Conservation (phyloP, 2,329 filamentous ascomycete genomes). For the Beauveria medogensis region DNA sequence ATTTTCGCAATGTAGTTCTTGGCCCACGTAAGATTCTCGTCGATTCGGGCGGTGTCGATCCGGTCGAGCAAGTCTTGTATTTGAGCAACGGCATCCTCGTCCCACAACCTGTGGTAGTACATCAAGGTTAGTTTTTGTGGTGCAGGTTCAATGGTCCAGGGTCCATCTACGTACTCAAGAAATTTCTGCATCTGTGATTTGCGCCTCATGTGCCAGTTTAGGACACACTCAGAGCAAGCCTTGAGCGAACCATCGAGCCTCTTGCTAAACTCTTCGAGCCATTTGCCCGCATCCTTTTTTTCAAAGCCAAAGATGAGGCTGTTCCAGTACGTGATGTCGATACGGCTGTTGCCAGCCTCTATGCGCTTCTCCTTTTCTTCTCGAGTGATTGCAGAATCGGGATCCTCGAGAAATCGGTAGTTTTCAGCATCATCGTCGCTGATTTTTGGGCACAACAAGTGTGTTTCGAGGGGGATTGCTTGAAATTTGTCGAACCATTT, state of each 20-base stretch:
- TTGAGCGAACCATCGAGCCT: conserved; percentile 52
- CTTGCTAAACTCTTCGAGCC: conserved; percentile 50
- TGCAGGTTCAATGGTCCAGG: conserved; percentile 11
- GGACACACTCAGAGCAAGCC: conserved; percentile 61
- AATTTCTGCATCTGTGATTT: conserved; percentile 54
- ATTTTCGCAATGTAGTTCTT: conserved; percentile 46
- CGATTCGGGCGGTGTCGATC: conserved; percentile 55
- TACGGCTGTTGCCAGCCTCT: conserved; percentile 44
- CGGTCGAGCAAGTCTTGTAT: conserved; percentile 50
- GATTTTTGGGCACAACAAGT: conserved; percentile 61
- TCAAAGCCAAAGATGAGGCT: conserved; percentile 62
- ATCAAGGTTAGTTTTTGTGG: conserved; percentile 13
- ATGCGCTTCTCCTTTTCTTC: conserved; percentile 47
- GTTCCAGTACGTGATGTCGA: conserved; percentile 57
- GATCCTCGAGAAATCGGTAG: conserved; percentile 45
- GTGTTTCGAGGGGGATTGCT: conserved; percentile 39
- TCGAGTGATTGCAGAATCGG: conserved; percentile 37
- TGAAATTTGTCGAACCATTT: conserved; percentile 37
- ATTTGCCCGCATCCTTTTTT: conserved; percentile 49
- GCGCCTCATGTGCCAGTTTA: conserved; percentile 65
- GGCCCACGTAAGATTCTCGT: conserved; percentile 49
- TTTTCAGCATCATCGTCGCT: conserved; percentile 54
- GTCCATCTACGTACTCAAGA: conserved; percentile 41
- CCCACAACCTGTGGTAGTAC: conserved; percentile 26
- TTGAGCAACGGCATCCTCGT: conserved; percentile 41